phyloP scores from a whole-genome alignment of 2,329 filamentous ascomycete species.

The Thielaviopsis ethacetica region DNA sequence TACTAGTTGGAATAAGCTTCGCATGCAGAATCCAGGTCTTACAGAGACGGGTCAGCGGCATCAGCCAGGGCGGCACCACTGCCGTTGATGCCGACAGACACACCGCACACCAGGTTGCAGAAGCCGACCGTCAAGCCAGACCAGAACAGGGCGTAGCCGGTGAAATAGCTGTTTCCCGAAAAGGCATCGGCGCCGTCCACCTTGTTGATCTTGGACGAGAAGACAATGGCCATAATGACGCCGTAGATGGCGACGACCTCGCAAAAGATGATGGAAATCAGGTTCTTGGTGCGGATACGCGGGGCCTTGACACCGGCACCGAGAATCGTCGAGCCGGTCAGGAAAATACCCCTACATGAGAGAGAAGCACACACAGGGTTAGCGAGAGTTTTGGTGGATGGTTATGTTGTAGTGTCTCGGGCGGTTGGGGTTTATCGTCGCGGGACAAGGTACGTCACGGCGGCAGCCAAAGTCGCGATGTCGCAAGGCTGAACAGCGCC shows the following conservation, averaged over 20 bases:
- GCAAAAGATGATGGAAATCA: conserved; percentile 99
- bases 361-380: background rate
- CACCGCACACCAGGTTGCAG: conserved; percentile 91
- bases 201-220: conserved; percentile 68
- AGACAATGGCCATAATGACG: conserved; percentile 98
- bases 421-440: background rate
- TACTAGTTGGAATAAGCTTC: background rate
- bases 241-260: conserved; percentile 99
- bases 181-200: conserved; percentile 49
- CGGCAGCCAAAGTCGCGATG: background rate
- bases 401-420: background rate
- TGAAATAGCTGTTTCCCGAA: conserved; percentile 73
- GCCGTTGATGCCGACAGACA: conserved; percentile 95
- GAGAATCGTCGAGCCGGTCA: conserved; percentile 92
- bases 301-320: conserved; percentile 93
- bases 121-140: conserved; percentile 81
- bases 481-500: background rate
- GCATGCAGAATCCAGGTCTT: conserved; percentile 25
- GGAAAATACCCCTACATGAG: conserved; percentile 81
- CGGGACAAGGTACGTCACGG: background rate
- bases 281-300: conserved; percentile 95
- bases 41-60: conserved; percentile 82
- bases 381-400: background rate
- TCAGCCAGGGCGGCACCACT: conserved; percentile 92
- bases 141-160: conserved; percentile 93